These are phyloP conservation scores for Solanum appendiculatum DNA, from an alignment of 257 asterid genomes.

Conservation along the genomic window DNA sequence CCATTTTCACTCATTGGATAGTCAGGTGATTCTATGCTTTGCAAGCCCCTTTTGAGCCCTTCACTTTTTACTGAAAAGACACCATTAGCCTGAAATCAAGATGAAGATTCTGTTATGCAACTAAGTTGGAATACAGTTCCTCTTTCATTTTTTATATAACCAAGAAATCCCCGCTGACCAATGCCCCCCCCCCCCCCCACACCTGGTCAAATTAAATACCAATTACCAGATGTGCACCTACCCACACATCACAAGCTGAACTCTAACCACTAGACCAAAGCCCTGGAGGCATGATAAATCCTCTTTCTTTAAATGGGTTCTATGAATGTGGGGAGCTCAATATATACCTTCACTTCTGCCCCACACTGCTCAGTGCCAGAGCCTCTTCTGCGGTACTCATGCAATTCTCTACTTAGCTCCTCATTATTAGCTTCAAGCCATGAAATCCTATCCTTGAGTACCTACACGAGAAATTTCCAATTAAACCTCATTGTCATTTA, in stretches of 20 bases:
- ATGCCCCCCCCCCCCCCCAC: not conserved
- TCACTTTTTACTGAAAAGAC: constrained; percentile 52
- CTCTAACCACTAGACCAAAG: not conserved
- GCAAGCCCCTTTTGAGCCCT: constrained; percentile 87
- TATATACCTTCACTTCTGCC: constrained; percentile 47
- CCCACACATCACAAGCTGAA: not conserved
- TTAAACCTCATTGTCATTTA: not conserved
- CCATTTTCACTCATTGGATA: constrained; percentile 91
- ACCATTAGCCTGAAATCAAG: constrained; percentile 40
- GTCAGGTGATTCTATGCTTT: constrained; percentile 82
- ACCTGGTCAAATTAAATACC: not conserved
- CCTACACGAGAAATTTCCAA: constrained; percentile 34
- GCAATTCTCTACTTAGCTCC: constrained; percentile 77
- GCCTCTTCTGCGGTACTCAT: constrained; percentile 56
- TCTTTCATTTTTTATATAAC: not conserved
- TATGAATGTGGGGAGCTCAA: not conserved
- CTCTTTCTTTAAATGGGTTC: not conserved
- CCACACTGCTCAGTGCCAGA: constrained; percentile 44
- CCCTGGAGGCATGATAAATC: not conserved
- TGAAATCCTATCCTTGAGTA: constrained; percentile 70
- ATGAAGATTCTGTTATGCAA: not conserved
- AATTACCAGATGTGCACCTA: not conserved
- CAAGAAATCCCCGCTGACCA: not conserved
- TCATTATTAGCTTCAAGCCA: constrained; percentile 94
- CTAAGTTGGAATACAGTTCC: not conserved